Evolutionary conservation across 1,284 basidiomycete species (phyloP), one percentile per base, ranked within the genome.

Genomic region (Amylostereum chailletii): DNA sequence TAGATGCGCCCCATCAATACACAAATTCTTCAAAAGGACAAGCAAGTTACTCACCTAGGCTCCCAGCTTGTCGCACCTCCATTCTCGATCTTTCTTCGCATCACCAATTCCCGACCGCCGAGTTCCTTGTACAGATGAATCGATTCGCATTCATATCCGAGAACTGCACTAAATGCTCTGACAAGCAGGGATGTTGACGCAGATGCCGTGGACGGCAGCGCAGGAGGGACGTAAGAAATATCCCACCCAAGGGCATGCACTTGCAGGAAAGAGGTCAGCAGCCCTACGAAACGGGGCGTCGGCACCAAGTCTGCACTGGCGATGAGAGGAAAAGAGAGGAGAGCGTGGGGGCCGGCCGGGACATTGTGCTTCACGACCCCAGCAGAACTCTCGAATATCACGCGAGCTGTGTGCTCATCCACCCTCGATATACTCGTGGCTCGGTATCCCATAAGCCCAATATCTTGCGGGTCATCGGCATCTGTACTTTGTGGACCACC

Each of bases 11-110:
- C 34, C 10, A 29, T 5, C 49, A 34, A 7, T n/a, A 37, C 48
- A 34, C 36, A 34, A 11, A 9, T 47, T 9, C 40, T 19, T 48
- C 38, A 5, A 8, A 50, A 5, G 45, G 37, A n/a, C n/a, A 7
- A 32, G 10, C 34, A 33, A 30, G 9, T 2, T 47, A 45, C 61
- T 42, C 51, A 79, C 79, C 79, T 82, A 1, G 81, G 76, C 57
- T 80, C 76, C 80, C 81, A 83, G 41, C 65, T 70, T 2, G 81
- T 83, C 7, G 77, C 75, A 11, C 75, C 75, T 40, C 42, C 42
- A 4, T 11, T n/a, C 5, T 30, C 42, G 6, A 78, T 72, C 53
- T 64, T 66, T 36, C 76, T 59, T 31, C 76, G 62, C 76, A 78
- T 78, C 10, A 77, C 54, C 30, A 79, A 56, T 59, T 78, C 77